Percentiles rank a stretch among this genome's conserved stretches.
phyloP scores from a whole-genome alignment of 257 asterid genomes.

The Phtheirospermum japonicum region DNA sequence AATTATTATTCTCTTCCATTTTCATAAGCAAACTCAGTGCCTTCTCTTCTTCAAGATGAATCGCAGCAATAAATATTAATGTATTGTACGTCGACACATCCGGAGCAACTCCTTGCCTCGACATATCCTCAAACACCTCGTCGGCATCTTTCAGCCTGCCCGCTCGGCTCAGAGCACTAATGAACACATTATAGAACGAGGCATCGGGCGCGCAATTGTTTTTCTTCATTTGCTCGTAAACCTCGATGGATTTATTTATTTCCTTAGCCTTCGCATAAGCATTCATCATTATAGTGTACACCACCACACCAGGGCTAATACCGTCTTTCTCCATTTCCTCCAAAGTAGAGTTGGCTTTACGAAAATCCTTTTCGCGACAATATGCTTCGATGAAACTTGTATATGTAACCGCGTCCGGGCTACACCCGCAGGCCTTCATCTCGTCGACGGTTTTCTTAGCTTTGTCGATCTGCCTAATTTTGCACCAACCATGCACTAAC shows the following conservation, averaged over 20 bases:
- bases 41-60: slow-evolving; percentile 64
- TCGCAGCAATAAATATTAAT: slow-evolving; percentile 49
- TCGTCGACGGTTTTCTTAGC: slow-evolving; percentile 49
- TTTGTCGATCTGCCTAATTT: slow-evolving; percentile 57
- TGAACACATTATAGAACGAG: slow-evolving; percentile 51
- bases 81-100: slow-evolving; percentile 50
- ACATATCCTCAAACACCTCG: slow-evolving; percentile 74
- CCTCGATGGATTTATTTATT: slow-evolving; percentile 52
- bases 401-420: slow-evolving; percentile 58
- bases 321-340: slow-evolving; percentile 39
- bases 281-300: slow-evolving; percentile 57
- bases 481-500: slow-evolving; percentile 85
- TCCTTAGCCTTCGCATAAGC: slow-evolving; percentile 71
- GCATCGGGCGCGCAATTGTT: slow-evolving; percentile 59
- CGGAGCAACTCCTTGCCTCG: slow-evolving; percentile 63
- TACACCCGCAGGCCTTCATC: slow-evolving; percentile 59
- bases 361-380: slow-evolving; percentile 69
- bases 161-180: slow-evolving; percentile 47
- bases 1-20: slow-evolving; percentile 60
- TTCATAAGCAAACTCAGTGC: slow-evolving; percentile 56
- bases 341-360: neutral
- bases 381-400: slow-evolving; percentile 61
- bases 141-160: slow-evolving; percentile 76
- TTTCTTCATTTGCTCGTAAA: slow-evolving; percentile 69
- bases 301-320: slow-evolving; percentile 50